phyloP scores from a whole-genome alignment of 441 rosid genomes.

The Populus trichocarpa region DNA sequence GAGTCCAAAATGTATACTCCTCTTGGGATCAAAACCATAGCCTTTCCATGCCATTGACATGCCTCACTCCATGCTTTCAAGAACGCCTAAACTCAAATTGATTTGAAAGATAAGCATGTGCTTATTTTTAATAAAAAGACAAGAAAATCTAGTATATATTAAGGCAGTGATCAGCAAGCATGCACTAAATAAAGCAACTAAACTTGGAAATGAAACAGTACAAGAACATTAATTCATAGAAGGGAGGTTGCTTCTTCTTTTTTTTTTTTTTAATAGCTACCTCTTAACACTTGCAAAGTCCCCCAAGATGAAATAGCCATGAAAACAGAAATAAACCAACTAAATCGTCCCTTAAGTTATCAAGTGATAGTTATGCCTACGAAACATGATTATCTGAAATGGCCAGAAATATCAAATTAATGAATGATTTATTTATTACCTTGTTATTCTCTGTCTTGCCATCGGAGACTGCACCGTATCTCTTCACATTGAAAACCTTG shows the following conservation, averaged over 20 bases:
- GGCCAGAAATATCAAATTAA: neutral
- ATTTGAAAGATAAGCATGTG: neutral
- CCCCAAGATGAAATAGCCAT: too few relatives aligned
- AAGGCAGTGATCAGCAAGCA: neutral
- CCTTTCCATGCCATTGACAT: conserved; percentile 31
- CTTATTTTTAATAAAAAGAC: neutral
- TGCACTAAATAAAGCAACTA: too few relatives aligned
- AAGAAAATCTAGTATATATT: neutral
- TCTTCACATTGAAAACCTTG: conserved; percentile 24
- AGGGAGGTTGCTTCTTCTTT: neutral
- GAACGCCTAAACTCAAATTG: conserved; percentile 37
- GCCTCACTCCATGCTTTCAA: conserved; percentile 53
- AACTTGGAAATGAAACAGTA: neutral
- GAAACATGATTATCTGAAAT: neutral
- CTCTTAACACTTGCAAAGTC: too few relatives aligned
- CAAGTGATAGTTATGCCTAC: neutral
- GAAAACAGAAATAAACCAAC: too few relatives aligned
- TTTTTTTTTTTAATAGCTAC: too few relatives aligned
- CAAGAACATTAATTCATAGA: neutral
- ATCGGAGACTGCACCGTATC: conserved; percentile 34
- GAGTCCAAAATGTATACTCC: conserved; percentile 39
- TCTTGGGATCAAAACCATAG: conserved; percentile 34
- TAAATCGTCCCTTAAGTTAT: too few relatives aligned
- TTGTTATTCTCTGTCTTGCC: conserved; percentile 23
- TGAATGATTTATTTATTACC: conserved; percentile 17